Evolutionary conservation across 2,329 filamentous ascomycete species (phyloP).

Genomic region (Madurella mycetomatis): DNA sequence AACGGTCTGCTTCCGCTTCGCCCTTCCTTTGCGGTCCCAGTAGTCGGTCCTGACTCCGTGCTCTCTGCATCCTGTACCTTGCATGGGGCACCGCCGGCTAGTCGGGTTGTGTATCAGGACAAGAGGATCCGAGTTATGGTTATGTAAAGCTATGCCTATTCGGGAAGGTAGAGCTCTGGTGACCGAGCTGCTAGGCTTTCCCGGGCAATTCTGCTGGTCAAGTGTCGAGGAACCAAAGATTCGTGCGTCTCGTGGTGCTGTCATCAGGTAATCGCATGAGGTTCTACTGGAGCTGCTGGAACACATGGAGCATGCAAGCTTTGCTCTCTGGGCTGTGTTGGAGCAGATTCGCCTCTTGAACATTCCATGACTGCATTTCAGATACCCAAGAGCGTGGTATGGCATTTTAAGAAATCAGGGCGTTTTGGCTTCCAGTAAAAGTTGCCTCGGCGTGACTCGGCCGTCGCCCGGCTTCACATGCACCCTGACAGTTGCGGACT

Average conservation of each 20-base stretch:
- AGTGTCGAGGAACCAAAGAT: neutral
- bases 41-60: too few species aligned
- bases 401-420: neutral
- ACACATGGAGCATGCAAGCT: neutral
- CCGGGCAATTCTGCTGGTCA: too few species aligned
- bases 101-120: too few species aligned
- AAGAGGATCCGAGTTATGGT: too few species aligned
- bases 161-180: neutral
- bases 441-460: conserved; percentile 23
- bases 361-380: conserved; percentile 1
- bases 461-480: conserved; percentile 24
- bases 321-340: neutral
- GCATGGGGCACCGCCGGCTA: too few species aligned
- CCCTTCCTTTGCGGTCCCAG: too few species aligned
- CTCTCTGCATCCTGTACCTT: too few species aligned
- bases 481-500: conserved; percentile 9
- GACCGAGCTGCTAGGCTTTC: neutral
- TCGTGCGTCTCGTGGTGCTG: neutral
- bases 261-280: conserved; percentile 3
- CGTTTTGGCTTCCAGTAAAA: neutral
- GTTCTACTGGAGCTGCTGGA: neutral
- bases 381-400: conserved; percentile 9
- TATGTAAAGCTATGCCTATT: too few species aligned
- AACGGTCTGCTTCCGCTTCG: too few species aligned
- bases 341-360: conserved; percentile 3